Conservation (phyloP, 2,329 filamentous ascomycete genomes). For the Aureobasidium sp. region DNA sequence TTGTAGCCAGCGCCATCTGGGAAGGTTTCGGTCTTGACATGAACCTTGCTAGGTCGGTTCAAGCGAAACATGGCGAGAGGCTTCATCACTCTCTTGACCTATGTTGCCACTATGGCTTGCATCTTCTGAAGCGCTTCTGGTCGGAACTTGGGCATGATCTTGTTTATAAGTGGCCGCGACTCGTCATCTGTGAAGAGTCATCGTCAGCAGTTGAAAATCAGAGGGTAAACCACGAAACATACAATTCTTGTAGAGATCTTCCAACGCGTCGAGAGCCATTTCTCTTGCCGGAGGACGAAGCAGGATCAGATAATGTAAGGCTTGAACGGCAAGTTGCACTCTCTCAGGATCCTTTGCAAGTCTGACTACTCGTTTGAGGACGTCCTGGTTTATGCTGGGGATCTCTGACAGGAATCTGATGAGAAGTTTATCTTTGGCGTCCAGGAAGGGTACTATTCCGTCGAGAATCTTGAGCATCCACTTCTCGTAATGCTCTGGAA, state of each 20-base stretch:
- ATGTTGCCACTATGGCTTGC: not conserved
- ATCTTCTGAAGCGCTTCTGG: slow-evolving; percentile 40
- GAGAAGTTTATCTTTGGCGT: slow-evolving; percentile 71
- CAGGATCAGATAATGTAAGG: slow-evolving; percentile 53
- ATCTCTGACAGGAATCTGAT: slow-evolving; percentile 90
- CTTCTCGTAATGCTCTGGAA: slow-evolving; percentile 61
- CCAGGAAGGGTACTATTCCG: slow-evolving; percentile 83
- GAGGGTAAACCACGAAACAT: slow-evolving; percentile 23
- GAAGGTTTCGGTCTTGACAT: not conserved
- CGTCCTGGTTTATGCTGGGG: slow-evolving; percentile 64
- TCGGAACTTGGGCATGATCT: slow-evolving; percentile 50
- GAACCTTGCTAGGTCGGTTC: not conserved
- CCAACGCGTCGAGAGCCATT: slow-evolving; percentile 50
- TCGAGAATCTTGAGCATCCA: slow-evolving; percentile 79
- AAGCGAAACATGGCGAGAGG: not conserved
- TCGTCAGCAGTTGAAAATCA: not conserved
- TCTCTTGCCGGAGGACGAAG: slow-evolving; percentile 54
- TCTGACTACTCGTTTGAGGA: slow-evolving; percentile 64
- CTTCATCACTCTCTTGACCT: not conserved
- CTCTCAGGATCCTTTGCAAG: slow-evolving; percentile 58
- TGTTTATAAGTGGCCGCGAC: slow-evolving; percentile 43
- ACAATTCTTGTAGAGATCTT: slow-evolving; percentile 52
- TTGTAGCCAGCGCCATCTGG: not conserved
- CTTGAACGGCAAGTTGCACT: slow-evolving; percentile 51
- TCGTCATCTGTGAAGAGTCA: slow-evolving; percentile 32